Evolutionary conservation across 495 filamentous ascomycete genomes (phyloP), one percentile per base, ranked within the genome.

Genomic region (Daldinia grandis): DNA sequence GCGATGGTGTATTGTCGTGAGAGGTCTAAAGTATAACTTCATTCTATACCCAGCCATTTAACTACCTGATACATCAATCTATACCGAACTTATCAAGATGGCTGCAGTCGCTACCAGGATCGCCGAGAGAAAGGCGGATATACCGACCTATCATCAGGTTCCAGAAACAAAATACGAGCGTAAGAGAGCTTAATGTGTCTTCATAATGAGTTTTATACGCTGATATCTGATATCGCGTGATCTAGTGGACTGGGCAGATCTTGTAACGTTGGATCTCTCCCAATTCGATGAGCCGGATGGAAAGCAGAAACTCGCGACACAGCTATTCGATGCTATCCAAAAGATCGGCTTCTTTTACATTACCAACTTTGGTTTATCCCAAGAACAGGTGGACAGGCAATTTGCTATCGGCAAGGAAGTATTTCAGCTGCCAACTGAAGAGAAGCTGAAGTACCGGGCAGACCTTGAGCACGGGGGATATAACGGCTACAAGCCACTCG

Each of bases 281-380:
- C 78, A 79, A n/a, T 88, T 84, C 69, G 81, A 85, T 30, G 71
- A 83, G 38, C 83, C 83, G 0, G 86, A 82, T 25, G 86, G 86
- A 6, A 88, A 87, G 72, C 73, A 88, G 64, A 73, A 80, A 21
- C 80, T 89, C 5, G 86, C 86, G 0, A 76, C 82, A 35, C 85
- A 87, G 62, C 78, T 89, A 3, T 81, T 86, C 8, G 83, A 89
- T 59, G 87, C 87, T 1, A 84, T 88, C 5, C 81, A 84, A 44
- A 78, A 87, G 37, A 83, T 88, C 31, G 87, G 76, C 7, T 89
- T 88, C 75, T 88, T 88, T 76, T 88, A 88, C 68, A 83, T 89
- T 12, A 86, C 83, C 63, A 85, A 86, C 76, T 88, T 85, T 68
- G 87, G 85, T 51, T 80, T 89, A 15, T 78, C 76, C 50, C 85